Base-by-base conservation (phyloP, 768 basidiomycete genomes). In the Lyophyllum semitale region DNA sequence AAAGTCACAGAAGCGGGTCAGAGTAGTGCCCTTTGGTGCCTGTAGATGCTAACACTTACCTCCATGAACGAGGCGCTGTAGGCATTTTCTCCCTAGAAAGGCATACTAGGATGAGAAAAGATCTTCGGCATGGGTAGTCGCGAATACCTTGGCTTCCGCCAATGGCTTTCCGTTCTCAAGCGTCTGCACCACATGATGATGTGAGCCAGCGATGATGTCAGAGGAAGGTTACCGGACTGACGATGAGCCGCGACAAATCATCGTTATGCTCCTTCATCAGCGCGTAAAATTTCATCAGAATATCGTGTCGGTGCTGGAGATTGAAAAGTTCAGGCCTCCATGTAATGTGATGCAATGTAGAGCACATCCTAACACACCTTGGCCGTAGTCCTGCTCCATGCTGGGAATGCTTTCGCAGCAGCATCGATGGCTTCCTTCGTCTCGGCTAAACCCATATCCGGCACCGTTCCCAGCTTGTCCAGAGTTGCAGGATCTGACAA, bases 131-230 rank as follows among this genome's bases (percentile, higher is more conserved):
- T 18, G 18, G 33, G 18, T 48, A n/a, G n/a, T 12, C 11, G 26
- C 38, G 48, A 7, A 38, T 58, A 89, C 91, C 82, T 91, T 89
- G 32, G 84, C 91, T 61, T 98, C 95, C 0, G 77, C 74, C 41
- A 97, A 74, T 8, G 94, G 81, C 74, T 98, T 99, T 32, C 97
- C 97, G 65, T 99, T 99, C 76, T 99, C 97, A 56, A 95, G 73
- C 6, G 93, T 95, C 92, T 93, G 69, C 35, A 35, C 9, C 33
- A 51, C 55, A 29, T 23, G 43, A 38, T 33, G 48, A 46, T 33
- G 42, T 55, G 37, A 60, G 58, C 22, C 46, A 45, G 30, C 40
- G 59, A 47, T 50, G 48, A 68, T 69, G 68, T 68, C 66, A 63
- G 65, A 68, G 53, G 13, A 52, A 43, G 18, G 13, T 44, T 40